phyloP scores from a whole-genome alignment of 1,284 basidiomycete species.

The Golubevia pallescens region DNA sequence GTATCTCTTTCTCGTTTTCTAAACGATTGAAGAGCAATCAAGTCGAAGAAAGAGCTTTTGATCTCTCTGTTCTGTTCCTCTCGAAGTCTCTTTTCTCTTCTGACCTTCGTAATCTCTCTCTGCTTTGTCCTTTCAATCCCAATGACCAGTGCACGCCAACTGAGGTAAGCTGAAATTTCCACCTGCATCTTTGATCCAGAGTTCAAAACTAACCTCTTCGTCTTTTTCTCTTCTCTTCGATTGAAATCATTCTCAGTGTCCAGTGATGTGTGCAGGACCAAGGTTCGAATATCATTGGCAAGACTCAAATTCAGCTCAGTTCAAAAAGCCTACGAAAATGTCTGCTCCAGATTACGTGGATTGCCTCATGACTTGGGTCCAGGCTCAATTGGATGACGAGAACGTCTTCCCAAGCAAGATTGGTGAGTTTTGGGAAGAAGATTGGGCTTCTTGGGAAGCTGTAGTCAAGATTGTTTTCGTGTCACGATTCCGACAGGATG shows the following conservation, averaged over 20 bases:
- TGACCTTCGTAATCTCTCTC: background rate
- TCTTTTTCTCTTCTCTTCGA: background rate
- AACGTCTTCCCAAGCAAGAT: constrained; percentile 92
- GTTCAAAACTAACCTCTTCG: background rate
- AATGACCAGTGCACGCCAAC: constrained; percentile 33
- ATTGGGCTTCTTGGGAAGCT: no score
- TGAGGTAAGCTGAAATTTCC: constrained; percentile 22
- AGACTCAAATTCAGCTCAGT: constrained; percentile 68
- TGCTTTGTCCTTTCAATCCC: background rate
- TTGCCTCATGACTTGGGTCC: constrained; percentile 98
- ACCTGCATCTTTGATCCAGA: background rate
- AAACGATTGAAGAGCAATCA: background rate
- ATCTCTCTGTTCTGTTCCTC: background rate
- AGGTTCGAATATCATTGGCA: constrained; percentile 99
- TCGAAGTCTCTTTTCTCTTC: background rate
- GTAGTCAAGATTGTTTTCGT: no score
- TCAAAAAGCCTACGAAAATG: constrained; percentile 57
- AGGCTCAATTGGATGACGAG: constrained; percentile 90
- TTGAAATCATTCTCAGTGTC: constrained; percentile 72
- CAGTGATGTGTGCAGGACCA: constrained; percentile 97
- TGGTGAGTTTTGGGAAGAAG: no score
- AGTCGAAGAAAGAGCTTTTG: background rate
- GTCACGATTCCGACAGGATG: no score
- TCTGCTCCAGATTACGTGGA: constrained; percentile 83
- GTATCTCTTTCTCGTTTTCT: background rate